Conservation (phyloP, 306 rosid genomes). For the Dalbergia cochinchinensis region DNA sequence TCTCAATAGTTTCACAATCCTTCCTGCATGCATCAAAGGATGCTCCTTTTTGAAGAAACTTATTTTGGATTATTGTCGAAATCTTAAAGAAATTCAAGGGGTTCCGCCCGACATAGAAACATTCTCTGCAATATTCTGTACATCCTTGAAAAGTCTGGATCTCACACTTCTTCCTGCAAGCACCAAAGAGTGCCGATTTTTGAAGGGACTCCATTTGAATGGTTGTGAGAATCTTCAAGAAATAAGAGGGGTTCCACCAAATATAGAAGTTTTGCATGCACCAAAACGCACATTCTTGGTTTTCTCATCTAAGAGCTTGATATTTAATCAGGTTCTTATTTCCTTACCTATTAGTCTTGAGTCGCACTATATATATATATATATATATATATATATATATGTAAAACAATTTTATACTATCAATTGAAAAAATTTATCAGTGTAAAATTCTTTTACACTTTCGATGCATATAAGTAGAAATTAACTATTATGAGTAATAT, state of each 20-base stretch:
- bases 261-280: neutral
- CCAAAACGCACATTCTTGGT: neutral
- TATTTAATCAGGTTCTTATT: neutral
- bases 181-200: neutral
- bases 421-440: too few relatives aligned
- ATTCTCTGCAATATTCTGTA: neutral
- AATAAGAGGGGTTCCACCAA: neutral
- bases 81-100: neutral
- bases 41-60: neutral
- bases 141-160: neutral
- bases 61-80: neutral
- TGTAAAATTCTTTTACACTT: too few relatives aligned
- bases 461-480: too few relatives aligned
- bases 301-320: neutral
- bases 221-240: neutral
- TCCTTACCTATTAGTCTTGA: neutral
- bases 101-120: neutral
- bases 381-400: neutral
- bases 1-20: neutral
- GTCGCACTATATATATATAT: neutral
- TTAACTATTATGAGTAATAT: too few relatives aligned
- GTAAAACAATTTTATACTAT: too few relatives aligned
- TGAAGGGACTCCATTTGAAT: neutral
- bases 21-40: neutral
- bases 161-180: neutral